Evolutionary conservation across 352 stramenopile genomes (phyloP).

Genomic region (Phytophthora hibernalis): DNA sequence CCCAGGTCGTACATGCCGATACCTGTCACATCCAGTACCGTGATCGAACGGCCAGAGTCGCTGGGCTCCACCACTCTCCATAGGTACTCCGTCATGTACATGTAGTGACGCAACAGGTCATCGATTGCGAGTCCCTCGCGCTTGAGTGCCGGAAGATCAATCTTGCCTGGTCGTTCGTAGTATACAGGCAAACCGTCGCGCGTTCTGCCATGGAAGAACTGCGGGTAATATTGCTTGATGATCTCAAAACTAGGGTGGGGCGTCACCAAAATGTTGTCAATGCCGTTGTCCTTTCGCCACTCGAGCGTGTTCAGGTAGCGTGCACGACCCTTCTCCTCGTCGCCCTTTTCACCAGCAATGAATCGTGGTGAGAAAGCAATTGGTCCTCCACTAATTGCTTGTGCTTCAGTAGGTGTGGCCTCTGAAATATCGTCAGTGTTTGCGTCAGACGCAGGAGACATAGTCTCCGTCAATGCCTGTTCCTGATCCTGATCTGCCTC

Average conservation of each 20-base stretch:
- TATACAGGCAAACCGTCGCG: constrained; percentile 82
- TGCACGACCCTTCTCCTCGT: constrained; percentile 79
- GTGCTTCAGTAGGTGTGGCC: constrained; percentile 7
- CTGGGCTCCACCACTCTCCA: constrained; percentile 85
- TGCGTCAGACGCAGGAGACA: constrained; percentile 34
- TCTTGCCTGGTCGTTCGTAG: constrained; percentile 89
- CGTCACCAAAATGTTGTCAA: constrained; percentile 89
- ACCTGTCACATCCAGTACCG: constrained; percentile 84
- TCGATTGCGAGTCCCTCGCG: constrained; percentile 89
- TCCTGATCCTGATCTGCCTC: constrained; percentile 65
- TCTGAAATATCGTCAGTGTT: constrained; percentile 22
- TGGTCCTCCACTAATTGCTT: constrained; percentile 61
- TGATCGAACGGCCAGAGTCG: constrained; percentile 79
- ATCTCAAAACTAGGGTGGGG: constrained; percentile 82
- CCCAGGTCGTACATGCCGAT: constrained; percentile 91
- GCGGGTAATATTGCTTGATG: constrained; percentile 94
- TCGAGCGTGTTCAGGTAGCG: constrained; percentile 82
- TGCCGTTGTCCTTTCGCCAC: constrained; percentile 87
- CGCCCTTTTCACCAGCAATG: constrained; percentile 85
- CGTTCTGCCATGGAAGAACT: constrained; percentile 90
- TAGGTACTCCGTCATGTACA: constrained; percentile 93
- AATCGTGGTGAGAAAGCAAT: constrained; percentile 83
- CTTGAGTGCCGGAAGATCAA: constrained; percentile 87
- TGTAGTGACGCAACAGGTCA: constrained; percentile 90
- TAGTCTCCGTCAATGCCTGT: constrained; percentile 23